phyloP scores from a whole-genome alignment of 2,329 filamentous ascomycete genomes.

The Zymoseptoria crescenta region DNA sequence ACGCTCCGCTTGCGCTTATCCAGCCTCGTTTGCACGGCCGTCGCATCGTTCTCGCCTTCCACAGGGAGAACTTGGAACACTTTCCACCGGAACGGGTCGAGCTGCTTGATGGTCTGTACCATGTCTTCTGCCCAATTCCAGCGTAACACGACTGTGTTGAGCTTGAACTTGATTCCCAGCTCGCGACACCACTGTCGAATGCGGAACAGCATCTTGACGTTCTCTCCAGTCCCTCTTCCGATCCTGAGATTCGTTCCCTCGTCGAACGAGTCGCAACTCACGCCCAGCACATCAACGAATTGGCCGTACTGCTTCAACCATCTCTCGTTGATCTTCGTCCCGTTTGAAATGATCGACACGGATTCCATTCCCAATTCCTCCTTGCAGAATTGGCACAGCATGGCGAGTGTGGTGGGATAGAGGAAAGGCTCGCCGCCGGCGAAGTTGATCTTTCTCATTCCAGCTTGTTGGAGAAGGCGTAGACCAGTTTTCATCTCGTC shows the following conservation, averaged over 20 bases:
- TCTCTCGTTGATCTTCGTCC: slow-evolving; percentile 38
- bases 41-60: slow-evolving; percentile 45
- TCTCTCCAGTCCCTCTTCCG: slow-evolving; percentile 35
- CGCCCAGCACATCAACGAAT: slow-evolving; percentile 48
- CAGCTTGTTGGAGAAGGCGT: slow-evolving; percentile 40
- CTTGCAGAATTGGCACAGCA: slow-evolving; percentile 44
- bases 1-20: slow-evolving; percentile 29
- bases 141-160: slow-evolving; percentile 48
- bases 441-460: slow-evolving; percentile 51
- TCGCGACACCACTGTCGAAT: slow-evolving; percentile 37
- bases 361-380: slow-evolving; percentile 41
- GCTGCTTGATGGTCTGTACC: slow-evolving; percentile 26
- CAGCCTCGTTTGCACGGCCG: slow-evolving; percentile 5
- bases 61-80: slow-evolving; percentile 49
- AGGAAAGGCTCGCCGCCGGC: slow-evolving; percentile 50
- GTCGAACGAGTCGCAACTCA: slow-evolving; percentile 50
- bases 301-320: slow-evolving; percentile 38
- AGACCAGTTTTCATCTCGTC: slow-evolving; percentile 40
- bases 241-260: slow-evolving; percentile 45
- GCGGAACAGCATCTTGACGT: slow-evolving; percentile 5
- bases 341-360: slow-evolving; percentile 49
- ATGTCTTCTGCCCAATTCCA: slow-evolving; percentile 44
- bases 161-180: slow-evolving; percentile 47
- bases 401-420: slow-evolving; percentile 38
- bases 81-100: slow-evolving; percentile 49